These are phyloP conservation scores for Groenewaldozyma auringiensis DNA, from an alignment of 1,139 yeast species.

Conservation along the genomic window DNA sequence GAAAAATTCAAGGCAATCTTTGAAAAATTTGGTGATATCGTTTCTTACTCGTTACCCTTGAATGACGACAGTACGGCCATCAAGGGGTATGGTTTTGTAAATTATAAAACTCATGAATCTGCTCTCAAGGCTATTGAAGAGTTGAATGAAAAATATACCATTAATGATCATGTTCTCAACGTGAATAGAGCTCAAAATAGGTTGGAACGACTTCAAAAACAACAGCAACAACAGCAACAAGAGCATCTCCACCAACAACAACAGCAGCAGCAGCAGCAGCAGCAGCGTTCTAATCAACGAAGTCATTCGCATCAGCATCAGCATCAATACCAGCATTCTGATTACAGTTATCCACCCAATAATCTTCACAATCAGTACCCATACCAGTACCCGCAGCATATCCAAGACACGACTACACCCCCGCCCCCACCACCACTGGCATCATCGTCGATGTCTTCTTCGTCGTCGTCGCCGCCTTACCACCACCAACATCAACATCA, in stretches of 20 bases:
- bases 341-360: too few relatives aligned
- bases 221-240: neutral
- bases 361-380: neutral
- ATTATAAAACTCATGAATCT: conserved; percentile 67
- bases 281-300: too few relatives aligned
- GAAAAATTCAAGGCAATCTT: conserved; percentile 56
- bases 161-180: conserved; percentile 66
- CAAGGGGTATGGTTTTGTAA: conserved; percentile 86
- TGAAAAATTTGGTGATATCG: conserved; percentile 55
- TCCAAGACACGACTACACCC: neutral
- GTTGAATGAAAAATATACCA: conserved; percentile 59
- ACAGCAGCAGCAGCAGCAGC: neutral
- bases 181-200: conserved; percentile 94
- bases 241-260: neutral
- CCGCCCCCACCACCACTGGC: neutral
- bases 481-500: conserved; percentile 4
- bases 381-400: neutral
- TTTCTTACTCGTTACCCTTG: conserved; percentile 56
- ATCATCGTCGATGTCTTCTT: neutral
- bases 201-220: conserved; percentile 42
- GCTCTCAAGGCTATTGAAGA: conserved; percentile 79
- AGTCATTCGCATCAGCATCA: neutral
- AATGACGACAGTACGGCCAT: conserved; percentile 68
- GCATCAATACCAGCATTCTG: neutral
- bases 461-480: neutral